A percentile compares a stretch with the other conserved stretches of the same genome.
phyloP scores from a whole-genome alignment of 2,329 filamentous ascomycete species.

The Acephala macrosclerotiorum region DNA sequence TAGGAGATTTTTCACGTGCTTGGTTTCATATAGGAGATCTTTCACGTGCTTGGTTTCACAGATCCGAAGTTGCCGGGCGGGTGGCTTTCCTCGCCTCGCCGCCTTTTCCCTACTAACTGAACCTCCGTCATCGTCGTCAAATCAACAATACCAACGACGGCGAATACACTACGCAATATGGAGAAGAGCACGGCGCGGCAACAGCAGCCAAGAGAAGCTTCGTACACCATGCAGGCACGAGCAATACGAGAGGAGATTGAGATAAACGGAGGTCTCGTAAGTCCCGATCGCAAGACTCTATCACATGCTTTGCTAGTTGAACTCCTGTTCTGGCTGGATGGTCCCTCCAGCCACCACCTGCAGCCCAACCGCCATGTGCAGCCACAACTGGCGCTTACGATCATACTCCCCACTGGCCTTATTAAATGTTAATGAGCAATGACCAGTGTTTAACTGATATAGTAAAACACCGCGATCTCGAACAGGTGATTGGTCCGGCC shows the following conservation, averaged over 20 bases:
- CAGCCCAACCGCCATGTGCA: constrained; percentile 1
- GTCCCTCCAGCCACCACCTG: not conserved
- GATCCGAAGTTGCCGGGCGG: not conserved
- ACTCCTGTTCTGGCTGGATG: not conserved
- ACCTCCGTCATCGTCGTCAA: not conserved
- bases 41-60: too few species aligned
- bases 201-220: not conserved
- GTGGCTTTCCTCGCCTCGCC: not conserved
- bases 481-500: too few species aligned
- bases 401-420: too few species aligned
- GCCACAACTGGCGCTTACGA: constrained; percentile 5
- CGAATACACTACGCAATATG: not conserved
- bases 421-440: too few species aligned
- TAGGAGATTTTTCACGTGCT: not conserved
- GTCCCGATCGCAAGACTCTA: not conserved
- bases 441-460: too few species aligned
- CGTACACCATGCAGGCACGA: not conserved
- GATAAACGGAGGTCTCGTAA: not conserved
- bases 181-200: not conserved
- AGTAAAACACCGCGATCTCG: too few species aligned
- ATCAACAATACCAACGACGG: too few species aligned
- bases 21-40: too few species aligned
- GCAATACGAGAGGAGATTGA: not conserved
- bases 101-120: too few species aligned
- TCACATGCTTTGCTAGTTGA: not conserved